Evolutionary conservation across 2,329 filamentous ascomycete genomes (phyloP), one percentile per base, ranked within the genome.

Genomic region (Pyrenochaeta sp.): DNA sequence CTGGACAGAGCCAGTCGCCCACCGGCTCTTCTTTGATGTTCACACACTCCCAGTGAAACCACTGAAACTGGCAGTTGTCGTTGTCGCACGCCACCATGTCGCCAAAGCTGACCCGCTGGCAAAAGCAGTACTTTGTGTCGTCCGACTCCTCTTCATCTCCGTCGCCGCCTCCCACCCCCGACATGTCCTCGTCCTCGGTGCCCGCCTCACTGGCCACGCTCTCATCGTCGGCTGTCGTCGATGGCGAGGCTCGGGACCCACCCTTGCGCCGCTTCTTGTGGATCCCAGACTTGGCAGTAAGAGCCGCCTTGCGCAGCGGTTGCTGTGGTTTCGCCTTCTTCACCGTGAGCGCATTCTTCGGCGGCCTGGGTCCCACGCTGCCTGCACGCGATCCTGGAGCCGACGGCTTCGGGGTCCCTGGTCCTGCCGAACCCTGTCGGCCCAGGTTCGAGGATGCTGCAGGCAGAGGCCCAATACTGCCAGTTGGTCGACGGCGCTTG

Each of bases 61-160:
- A 95, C 77, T 95, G 90, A 69, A 86, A 90, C 41, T 87, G 87
- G 75, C 91, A 95, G 61, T 88, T 83, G 52, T 90, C 87, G 74
- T 94, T 94, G 79, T 95, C 91, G 78, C 91, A 95, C 27, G 90
- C 91, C 59, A 95, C 90, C 91, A 95, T 95, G 69, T 94, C 89
- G 56, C 91, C 91, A 69, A 90, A 92, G 75, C 89, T 92, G 61
- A 93, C 89, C 66, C 90, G 90, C 73, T 93, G 89, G 75, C 91
- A 95, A 27, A 89, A 82, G 77, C 91, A 95, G 77, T 95, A 95
- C 74, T 91, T 81, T 52, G 79, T 90, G 70, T 90, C 88, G 75
- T 92, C 90, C 58, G 89, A 88, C 36, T 88, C 89, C 50, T 91
- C 89, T 44, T 91, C 89, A 7, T 75, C 72, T 11, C 45, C 54